Conservation (phyloP, 2,329 filamentous ascomycete genomes). For the Calycina herbarum region DNA sequence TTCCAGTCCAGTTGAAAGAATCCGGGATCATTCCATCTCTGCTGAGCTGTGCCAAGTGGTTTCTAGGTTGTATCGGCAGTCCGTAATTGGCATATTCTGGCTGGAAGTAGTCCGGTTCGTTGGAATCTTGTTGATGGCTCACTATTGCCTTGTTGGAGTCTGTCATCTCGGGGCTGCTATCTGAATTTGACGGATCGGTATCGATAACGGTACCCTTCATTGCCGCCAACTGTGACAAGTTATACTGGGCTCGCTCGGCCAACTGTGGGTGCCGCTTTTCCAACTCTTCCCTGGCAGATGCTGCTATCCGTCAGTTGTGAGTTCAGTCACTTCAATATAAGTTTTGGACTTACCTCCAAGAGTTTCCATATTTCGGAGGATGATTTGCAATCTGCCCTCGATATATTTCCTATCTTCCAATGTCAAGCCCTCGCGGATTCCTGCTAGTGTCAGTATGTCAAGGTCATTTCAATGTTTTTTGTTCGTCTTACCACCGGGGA, state of each 20-base stretch:
- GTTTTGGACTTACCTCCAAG: not conserved
- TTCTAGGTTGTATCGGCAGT: too few relatives aligned
- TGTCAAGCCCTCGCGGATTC: not conserved
- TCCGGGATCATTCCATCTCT: too few relatives aligned
- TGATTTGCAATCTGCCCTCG: not conserved
- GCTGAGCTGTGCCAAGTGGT: too few relatives aligned
- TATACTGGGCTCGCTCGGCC: not conserved
- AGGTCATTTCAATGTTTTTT: not conserved
- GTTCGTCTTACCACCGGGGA: not conserved
- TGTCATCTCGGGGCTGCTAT: not conserved
- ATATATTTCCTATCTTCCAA: not conserved
- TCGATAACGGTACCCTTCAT: not conserved
- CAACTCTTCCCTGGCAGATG: not conserved
- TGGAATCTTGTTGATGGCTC: too few relatives aligned
- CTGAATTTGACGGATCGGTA: not conserved
- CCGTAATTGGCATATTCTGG: too few relatives aligned
- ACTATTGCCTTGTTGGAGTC: not conserved
- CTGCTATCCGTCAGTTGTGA: not conserved
- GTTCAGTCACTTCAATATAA: not conserved
- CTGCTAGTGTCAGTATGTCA: not conserved
- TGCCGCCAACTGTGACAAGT: not conserved
- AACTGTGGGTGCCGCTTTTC: not conserved
- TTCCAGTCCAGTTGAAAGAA: too few relatives aligned
- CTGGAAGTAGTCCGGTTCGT: too few relatives aligned
- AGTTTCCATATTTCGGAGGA: not conserved